Evolutionary conservation across 352 stramenopile genomes (phyloP), one percentile per base, ranked within the genome.

Genomic region (Globisporangium ultimum): DNA sequence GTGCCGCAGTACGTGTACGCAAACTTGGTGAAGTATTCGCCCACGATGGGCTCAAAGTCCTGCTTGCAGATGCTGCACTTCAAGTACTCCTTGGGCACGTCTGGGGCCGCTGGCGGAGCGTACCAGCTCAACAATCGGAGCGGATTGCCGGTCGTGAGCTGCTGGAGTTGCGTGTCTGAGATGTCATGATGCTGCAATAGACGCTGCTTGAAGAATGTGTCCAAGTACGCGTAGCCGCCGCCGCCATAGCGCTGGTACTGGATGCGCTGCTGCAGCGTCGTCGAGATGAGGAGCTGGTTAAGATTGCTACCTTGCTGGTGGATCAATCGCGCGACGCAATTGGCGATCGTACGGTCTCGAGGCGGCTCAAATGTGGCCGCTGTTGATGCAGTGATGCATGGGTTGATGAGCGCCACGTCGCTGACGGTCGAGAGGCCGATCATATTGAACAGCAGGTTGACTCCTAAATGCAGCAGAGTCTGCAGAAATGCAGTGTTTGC

Each of bases 1-100:
- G 81, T 89, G 49, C 77, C 76, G 61, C 85, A 95, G 64, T 95
- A 95, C 14, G 66, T 75, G 59, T 90, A 95, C 53, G 72, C 63
- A 52, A 92, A 93, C 68, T 95, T 95, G 49, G 85, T 88, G 42
- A 91, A 95, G 65, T 93, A 95, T 63, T 95, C 83, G 24, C 85
- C 85, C 17, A 88, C 83, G 57, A 95, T 84, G 10, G 85, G 85
- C 66, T 95, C 85, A 58, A 95, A 95, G 54, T 64, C 71, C 24
- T 78, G 72, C 8, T 51, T 38, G 64, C 85, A 95, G 58, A 95
- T 88, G 22, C 72, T 90, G 66, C 85, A 95, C 45, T 74, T 66
- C 38, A 93, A 57, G 42, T 80, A 92, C 55, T 89, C 71, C 55
- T 93, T 92, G 24, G 83, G 83, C 54, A 86, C 73, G 17, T 66